Percentiles rank a stretch among this genome's conserved stretches.
phyloP scores from a whole-genome alignment of 495 filamentous ascomycete genomes.

The Arthonia radiata region DNA sequence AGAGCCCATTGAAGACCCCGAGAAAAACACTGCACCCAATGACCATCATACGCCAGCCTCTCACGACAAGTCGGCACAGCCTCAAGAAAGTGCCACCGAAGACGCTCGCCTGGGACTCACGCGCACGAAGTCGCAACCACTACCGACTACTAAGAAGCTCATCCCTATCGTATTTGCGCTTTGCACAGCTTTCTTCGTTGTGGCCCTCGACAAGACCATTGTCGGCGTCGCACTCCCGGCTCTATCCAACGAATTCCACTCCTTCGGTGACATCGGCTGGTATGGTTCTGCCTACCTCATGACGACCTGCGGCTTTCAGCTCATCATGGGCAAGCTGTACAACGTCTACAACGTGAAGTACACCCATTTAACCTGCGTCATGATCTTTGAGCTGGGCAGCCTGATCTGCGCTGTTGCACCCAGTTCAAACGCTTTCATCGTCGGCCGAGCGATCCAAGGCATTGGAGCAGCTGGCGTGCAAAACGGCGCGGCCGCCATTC shows the following conservation, averaged over 20 bases:
- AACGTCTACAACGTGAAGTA: slow-evolving; percentile 32
- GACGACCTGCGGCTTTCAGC: slow-evolving; percentile 41
- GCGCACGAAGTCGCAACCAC: too few species aligned
- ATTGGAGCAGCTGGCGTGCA: slow-evolving; percentile 24
- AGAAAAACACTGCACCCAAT: too few species aligned
- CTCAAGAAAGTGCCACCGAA: too few species aligned
- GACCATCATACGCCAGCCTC: too few species aligned
- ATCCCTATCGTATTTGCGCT: slow-evolving; percentile 24
- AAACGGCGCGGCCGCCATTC: slow-evolving; percentile 27
- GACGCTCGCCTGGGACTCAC: too few species aligned
- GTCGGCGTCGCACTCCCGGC: slow-evolving; percentile 31
- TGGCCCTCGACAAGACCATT: slow-evolving; percentile 32
- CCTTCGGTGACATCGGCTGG: slow-evolving; percentile 30
- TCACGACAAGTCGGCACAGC: too few species aligned
- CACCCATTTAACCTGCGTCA: slow-evolving; percentile 18
- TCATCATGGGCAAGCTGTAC: slow-evolving; percentile 31
- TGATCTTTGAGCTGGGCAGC: slow-evolving; percentile 24
- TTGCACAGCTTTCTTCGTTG: slow-evolving; percentile 17
- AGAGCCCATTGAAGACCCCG: too few species aligned
- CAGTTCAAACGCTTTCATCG: slow-evolving; percentile 27
- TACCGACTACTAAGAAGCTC: too few species aligned
- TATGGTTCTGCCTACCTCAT: slow-evolving; percentile 47
- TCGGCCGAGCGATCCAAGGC: slow-evolving; percentile 33
- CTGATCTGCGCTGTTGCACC: slow-evolving; percentile 26
- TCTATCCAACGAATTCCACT: slow-evolving; percentile 31